Evolutionary conservation across 208 protist species (phyloP).

Genomic region (Lotmaria passim): DNA sequence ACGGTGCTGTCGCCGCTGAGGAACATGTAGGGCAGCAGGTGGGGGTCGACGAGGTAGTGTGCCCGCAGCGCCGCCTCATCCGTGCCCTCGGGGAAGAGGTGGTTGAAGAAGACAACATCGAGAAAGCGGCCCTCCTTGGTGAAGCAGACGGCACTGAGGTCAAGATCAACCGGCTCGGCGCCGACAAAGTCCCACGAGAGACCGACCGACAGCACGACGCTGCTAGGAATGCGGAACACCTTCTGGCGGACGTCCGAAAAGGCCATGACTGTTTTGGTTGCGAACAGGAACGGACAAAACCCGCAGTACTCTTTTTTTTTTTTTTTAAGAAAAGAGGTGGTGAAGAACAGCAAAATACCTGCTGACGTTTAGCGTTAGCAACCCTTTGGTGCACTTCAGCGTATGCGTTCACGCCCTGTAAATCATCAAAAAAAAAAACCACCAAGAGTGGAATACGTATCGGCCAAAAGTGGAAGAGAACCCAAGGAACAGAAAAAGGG

Average conservation of each 20-base stretch:
- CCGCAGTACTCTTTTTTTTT: too few species aligned
- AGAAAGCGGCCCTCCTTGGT: constrained; percentile 74
- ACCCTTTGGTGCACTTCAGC: too few species aligned
- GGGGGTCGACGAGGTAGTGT: constrained; percentile 46
- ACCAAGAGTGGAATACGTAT: too few species aligned
- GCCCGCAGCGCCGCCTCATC: constrained; percentile 57
- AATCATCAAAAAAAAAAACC: too few species aligned
- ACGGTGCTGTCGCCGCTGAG: constrained; percentile 79
- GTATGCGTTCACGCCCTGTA: too few species aligned
- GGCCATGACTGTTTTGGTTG: too few species aligned
- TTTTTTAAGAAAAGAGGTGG: too few species aligned
- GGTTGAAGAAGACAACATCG: constrained; percentile 87
- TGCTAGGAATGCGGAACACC: constrained; percentile 77
- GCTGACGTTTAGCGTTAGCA: too few species aligned
- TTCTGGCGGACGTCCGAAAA: constrained; percentile 79
- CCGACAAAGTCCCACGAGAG: constrained; percentile 84
- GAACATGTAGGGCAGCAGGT: constrained; percentile 83
- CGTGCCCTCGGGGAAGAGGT: constrained; percentile 67
- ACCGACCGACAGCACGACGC: constrained; percentile 69
- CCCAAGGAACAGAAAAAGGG: constrained; percentile 9
- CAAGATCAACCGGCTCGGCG: constrained; percentile 73
- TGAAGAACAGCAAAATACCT: too few species aligned
- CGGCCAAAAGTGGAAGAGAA: constrained; percentile 5
- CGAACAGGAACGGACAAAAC: constrained; percentile 15
- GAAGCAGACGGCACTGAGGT: constrained; percentile 85